Evolutionary conservation across 805 yeast species (phyloP), one percentile per base, ranked within the genome.

Genomic region (Candida michaelii): DNA sequence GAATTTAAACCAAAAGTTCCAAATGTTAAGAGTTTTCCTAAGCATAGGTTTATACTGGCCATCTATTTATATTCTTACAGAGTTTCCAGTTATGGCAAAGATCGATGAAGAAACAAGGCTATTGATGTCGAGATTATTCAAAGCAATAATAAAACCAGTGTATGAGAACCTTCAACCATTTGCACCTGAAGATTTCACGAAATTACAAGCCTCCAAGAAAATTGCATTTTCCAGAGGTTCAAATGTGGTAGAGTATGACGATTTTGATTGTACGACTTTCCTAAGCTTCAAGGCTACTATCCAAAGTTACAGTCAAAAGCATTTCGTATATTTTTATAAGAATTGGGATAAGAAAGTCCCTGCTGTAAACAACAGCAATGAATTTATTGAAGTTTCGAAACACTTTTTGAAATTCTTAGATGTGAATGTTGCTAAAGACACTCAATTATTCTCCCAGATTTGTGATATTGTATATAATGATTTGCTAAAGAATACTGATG

Each of bases 1-100:
- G 6, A 11, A n/a, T 9, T 8, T 32, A 16, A 48, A 49, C 18
- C 40, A 45, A 45, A 58, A 53, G 47, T 58, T 45, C 23, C 68
- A 67, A 35, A 62, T 86, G 27, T 58, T 85, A 25, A 71, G 78
- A 46, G 64, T 73, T 12, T 66, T 82, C 25, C 60, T 90, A 5
- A 60, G 76, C 0, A 75, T 73, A 48, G 90, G 93, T 1, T 60
- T 83, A 37, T 70, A 82, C 39, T 69, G 77, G 59, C 88, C 89
- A 2, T 66, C 87, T 0, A 43, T 85, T 8, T 78, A 62, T 51
- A 66, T 87, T 4, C 63, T 89, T 4, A 65, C 79, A 2, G 73
- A 73, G 46, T 79, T 77, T 51, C 95, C 95, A 7, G 77, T 68
- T 39, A 59, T 88, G 17, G 77, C 83, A 0, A 59, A 72, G 30